These are phyloP conservation scores for Brassica rapa DNA, from an alignment of 345 rosid genomes.

Conservation along the genomic window DNA sequence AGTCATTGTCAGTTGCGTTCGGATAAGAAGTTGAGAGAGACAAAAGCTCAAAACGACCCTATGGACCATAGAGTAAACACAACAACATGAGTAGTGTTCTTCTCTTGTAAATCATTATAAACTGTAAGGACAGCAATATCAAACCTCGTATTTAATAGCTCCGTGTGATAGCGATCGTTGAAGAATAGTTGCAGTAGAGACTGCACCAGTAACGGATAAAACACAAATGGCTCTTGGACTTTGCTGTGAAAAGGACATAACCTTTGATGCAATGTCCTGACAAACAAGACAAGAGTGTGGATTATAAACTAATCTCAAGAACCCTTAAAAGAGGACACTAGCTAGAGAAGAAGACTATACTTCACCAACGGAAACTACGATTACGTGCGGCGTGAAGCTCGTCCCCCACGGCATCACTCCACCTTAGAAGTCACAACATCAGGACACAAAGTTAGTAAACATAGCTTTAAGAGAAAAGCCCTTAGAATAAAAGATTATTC, in stretches of 20 bases:
- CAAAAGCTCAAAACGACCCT: constrained; percentile 92
- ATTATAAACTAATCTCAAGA: not conserved
- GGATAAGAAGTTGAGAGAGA: constrained; percentile 80
- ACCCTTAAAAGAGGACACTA: not conserved
- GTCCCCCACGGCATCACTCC: constrained; percentile 44
- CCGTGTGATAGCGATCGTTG: constrained; percentile 83
- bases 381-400: constrained; percentile 84
- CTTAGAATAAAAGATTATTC: constrained; percentile 15
- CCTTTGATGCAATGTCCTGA: constrained; percentile 59
- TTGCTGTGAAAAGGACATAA: constrained; percentile 77
- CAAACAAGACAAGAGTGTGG: not conserved
- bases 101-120: not conserved
- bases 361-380: constrained; percentile 73
- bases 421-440: constrained; percentile 18
- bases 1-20: constrained; percentile 49
- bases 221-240: constrained; percentile 86
- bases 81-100: constrained; percentile 11
- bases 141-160: constrained; percentile 83
- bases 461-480: not conserved
- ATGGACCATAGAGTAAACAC: constrained; percentile 25
- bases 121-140: not conserved
- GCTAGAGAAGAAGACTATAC: constrained; percentile 37
- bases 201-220: constrained; percentile 88
- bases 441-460: not conserved
- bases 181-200: constrained; percentile 79